Base-by-base conservation (phyloP, 2,329 filamentous ascomycete genomes). In the Fusarium incarnatum region DNA sequence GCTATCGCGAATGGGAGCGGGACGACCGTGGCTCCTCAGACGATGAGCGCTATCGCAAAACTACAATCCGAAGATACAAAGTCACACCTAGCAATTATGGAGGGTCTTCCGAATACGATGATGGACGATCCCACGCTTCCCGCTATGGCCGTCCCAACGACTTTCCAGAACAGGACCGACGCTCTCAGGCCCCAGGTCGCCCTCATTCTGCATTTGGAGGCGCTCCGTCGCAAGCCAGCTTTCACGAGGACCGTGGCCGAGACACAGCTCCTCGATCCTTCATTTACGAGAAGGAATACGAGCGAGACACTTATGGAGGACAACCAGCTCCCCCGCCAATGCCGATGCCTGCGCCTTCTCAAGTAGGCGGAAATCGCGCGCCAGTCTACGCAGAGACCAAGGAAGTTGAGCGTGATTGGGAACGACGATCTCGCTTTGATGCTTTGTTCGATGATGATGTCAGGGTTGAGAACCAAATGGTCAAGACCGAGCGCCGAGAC, bases 1-100 rank as follows among this genome's bases (percentile, higher is more conserved):
- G 78, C 64, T 80, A 79, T 68, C 78, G 80, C 40, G 77, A 79
- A 53, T 72, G 73, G 49, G 73, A 74, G 60, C 71, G 75, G 56
- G 77, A 77, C 44, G 78, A 79, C 53, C 74, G 47, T 22, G 30
- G 68, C 64, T 77, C 76, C 48, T 81, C 78, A 16, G 82, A 84
- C 65, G 85, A 86, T 57, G 83, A 86, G 52, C 77, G 79, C 44
- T 83, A 82, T 77, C 80, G 79, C 72, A 80, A 78, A 63, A 83
- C 84, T 8, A 86, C 83, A n/a, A 81, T 87, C 56, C 83, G 82
- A 65, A 82, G 85, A 58, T 87, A 87, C 80, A 87, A 87, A 75
- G 84, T 87, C 28, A 77, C 78, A 11, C 80, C 82, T 13, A 78
- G 75, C 55, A 80, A 80, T 11, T 78, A 81, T 68, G 80, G 82